Evolutionary conservation across 768 basidiomycete genomes (phyloP).

Genomic region (Mycena indigotica): DNA sequence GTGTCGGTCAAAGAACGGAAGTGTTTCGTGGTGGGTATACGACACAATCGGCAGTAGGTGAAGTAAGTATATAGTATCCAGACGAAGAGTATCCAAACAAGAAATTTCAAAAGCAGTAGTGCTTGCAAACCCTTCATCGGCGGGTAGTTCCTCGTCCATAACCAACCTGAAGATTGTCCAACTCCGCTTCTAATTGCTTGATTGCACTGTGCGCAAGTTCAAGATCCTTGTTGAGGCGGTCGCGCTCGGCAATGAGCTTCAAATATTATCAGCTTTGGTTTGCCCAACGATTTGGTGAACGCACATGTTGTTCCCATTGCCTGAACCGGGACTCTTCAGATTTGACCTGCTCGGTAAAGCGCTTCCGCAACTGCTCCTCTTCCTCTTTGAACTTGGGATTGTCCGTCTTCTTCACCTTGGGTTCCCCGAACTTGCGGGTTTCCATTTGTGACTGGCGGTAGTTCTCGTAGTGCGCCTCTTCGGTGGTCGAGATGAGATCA

Average conservation of each 20-base stretch:
- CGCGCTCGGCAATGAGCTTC: constrained; percentile 96
- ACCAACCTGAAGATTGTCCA: constrained; percentile 86
- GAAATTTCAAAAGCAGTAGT: neutral
- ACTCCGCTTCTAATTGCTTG: constrained; percentile 87
- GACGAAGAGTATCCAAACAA: neutral
- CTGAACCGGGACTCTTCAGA: constrained; percentile 96
- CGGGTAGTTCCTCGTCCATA: constrained; percentile 76
- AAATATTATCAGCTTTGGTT: constrained; percentile 20
- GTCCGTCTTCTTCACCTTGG: constrained; percentile 97
- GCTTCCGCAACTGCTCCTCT: constrained; percentile 93
- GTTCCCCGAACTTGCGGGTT: constrained; percentile 97
- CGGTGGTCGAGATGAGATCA: constrained; percentile 93
- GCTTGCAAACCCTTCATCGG: constrained; percentile 44
- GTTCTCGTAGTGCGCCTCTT: constrained; percentile 96
- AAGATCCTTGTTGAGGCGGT: constrained; percentile 98
- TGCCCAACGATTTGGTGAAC: constrained; percentile 32
- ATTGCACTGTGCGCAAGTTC: constrained; percentile 90
- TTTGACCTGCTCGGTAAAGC: constrained; percentile 99
- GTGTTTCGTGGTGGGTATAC: neutral
- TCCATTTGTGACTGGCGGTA: constrained; percentile 99
- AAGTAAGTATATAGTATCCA: neutral
- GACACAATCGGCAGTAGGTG: neutral
- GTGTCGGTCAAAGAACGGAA: neutral
- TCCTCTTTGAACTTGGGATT: constrained; percentile 99
- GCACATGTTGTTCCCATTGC: constrained; percentile 98